These are phyloP conservation scores for Macrolepiota albuminosa DNA, from an alignment of 768 basidiomycete genomes.

Conservation along the genomic window DNA sequence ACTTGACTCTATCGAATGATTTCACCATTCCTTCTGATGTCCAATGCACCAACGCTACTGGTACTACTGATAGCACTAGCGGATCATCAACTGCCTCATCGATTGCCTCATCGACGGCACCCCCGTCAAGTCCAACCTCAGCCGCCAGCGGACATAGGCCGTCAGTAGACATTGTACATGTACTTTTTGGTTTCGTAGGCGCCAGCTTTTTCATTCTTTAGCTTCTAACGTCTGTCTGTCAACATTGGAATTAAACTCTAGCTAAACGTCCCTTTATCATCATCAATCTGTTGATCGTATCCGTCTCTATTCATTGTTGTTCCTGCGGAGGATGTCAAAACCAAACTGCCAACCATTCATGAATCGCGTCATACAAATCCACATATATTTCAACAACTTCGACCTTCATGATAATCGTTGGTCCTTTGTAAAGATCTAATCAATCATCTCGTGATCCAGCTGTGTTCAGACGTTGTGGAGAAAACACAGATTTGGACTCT, in stretches of 20 bases:
- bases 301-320: no score
- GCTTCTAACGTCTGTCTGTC: neutral
- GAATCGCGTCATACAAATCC: no score
- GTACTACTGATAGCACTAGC: conserved; percentile 17
- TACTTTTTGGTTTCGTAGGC: neutral
- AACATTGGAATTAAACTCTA: neutral
- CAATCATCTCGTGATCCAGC: neutral
- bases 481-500: neutral
- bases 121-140: neutral
- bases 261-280: no score
- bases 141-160: neutral
- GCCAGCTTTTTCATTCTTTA: neutral
- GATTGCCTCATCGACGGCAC: conserved; percentile 10
- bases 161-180: neutral
- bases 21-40: conserved; percentile 43
- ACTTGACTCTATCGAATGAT: conserved; percentile 61
- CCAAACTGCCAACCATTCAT: no score
- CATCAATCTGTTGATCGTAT: no score
- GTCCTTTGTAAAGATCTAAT: neutral
- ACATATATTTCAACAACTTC: no score
- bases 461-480: no score
- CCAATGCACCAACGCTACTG: conserved; percentile 31
- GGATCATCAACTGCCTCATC: conserved; percentile 10
- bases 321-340: no score
- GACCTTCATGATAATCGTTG: no score